Conservation (phyloP, 768 basidiomycete genomes). For the Mycena crocata region DNA sequence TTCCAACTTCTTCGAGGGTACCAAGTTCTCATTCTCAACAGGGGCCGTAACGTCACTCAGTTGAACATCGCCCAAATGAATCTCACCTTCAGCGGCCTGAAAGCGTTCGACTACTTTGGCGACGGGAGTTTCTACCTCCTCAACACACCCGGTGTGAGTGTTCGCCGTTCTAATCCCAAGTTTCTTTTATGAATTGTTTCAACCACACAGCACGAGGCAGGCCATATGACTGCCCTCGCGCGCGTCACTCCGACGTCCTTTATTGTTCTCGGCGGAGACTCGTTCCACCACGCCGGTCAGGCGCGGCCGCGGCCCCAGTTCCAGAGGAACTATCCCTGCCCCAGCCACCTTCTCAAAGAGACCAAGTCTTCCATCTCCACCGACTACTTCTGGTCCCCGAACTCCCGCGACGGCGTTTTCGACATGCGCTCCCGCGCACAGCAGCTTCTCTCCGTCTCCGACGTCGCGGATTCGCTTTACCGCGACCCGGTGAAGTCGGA, state of each 20-base stretch:
- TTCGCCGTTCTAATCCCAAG: neutral
- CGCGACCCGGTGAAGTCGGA: no score
- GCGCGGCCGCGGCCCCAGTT: neutral
- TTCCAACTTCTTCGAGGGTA: neutral
- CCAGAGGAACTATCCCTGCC: conserved; percentile 1
- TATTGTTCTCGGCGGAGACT: neutral
- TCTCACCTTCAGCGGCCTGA: conserved; percentile 14
- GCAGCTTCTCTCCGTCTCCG: neutral
- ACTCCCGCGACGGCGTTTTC: neutral
- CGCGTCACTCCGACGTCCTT: conserved; percentile 26
- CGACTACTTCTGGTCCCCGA: neutral
- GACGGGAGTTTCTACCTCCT: conserved; percentile 29
- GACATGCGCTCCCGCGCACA: neutral
- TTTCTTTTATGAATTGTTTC: neutral
- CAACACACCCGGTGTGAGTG: conserved; percentile 22
- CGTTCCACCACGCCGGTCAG: neutral
- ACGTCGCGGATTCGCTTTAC: neutral
- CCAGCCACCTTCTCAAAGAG: neutral
- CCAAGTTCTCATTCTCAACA: neutral
- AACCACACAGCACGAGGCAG: conserved; percentile 11
- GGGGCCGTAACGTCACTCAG: conserved; percentile 16
- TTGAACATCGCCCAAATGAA: neutral
- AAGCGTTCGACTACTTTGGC: conserved; percentile 4
- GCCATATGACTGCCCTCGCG: conserved; percentile 27
- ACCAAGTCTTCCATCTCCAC: no score